Conservation (phyloP, 2,329 filamentous ascomycete species). For the Fusarium verticillioides region DNA sequence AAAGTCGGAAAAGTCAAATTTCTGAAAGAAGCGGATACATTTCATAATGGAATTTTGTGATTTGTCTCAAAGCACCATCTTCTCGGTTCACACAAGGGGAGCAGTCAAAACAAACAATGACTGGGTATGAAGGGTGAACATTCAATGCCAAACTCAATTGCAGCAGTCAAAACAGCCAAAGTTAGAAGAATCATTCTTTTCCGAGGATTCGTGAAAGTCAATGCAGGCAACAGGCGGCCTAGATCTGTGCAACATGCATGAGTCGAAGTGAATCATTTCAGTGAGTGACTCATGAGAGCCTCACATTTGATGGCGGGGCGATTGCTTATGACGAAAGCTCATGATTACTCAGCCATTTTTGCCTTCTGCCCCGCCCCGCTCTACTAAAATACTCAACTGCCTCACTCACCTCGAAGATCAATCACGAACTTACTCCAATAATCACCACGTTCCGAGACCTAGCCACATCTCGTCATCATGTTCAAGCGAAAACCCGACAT, state of each 20-base stretch:
- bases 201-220: rapidly evolving
- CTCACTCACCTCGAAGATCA: not conserved
- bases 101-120: too few relatives aligned
- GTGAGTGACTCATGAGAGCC: not conserved
- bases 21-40: not conserved
- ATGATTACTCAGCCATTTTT: slow-evolving; percentile 18
- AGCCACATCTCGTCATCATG: slow-evolving; percentile 15
- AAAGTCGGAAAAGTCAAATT: too few relatives aligned
- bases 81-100: not conserved
- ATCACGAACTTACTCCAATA: not conserved
- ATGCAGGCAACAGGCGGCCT: not conserved
- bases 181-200: too few relatives aligned
- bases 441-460: too few relatives aligned
- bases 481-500: slow-evolving; percentile 40
- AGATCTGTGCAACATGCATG: not conserved
- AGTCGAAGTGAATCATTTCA: not conserved
- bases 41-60: too few relatives aligned
- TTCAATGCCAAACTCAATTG: not conserved
- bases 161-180: too few relatives aligned
- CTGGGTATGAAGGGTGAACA: not conserved
- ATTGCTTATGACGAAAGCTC: slow-evolving; percentile 6
- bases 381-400: slow-evolving; percentile 4
- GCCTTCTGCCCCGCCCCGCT: slow-evolving; percentile 16
- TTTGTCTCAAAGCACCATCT: not conserved
- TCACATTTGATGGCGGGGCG: not conserved